A percentile compares a stretch with the other conserved stretches of the same genome.
Evolutionary conservation across 371 early-diverging fungal species (phyloP).

Genomic region (Saksenaea vasiformis): DNA sequence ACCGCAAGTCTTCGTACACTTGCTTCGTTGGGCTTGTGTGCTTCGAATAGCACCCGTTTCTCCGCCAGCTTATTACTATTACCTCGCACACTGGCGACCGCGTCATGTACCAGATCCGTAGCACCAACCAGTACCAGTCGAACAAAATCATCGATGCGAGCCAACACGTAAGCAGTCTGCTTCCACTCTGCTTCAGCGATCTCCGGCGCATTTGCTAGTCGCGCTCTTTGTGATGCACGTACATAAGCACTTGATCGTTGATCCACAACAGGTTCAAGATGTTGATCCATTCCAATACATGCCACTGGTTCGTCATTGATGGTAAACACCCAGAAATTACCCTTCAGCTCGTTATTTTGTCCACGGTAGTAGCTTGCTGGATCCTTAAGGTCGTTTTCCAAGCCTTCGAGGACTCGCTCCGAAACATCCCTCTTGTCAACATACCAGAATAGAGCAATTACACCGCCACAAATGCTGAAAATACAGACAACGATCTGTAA

Average conservation of each 20-base stretch:
- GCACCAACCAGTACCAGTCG: constrained; percentile 24
- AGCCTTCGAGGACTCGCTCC: constrained; percentile 31
- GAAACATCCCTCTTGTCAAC: constrained; percentile 40
- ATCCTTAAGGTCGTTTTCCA: constrained; percentile 46
- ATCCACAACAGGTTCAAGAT: constrained; percentile 16
- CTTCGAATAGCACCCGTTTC: constrained; percentile 24
- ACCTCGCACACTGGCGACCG: constrained; percentile 1
- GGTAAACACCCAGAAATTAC: constrained; percentile 54
- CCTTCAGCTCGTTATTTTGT: constrained; percentile 22
- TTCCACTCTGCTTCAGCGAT: constrained; percentile 39
- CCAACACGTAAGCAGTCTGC: constrained; percentile 25
- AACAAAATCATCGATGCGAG: constrained; percentile 34
- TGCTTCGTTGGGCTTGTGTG: constrained; percentile 47
- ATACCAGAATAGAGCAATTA: constrained; percentile 32
- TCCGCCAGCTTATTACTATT: background rate
- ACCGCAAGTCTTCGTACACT: constrained; percentile 47
- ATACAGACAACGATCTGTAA: constrained; percentile 23
- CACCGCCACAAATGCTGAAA: constrained; percentile 25
- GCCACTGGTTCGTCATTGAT: constrained; percentile 44
- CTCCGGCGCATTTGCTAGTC: constrained; percentile 25
- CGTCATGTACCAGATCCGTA: constrained; percentile 21
- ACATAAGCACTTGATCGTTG: constrained; percentile 7
- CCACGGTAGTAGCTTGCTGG: constrained; percentile 40
- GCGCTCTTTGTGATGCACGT: constrained; percentile 26
- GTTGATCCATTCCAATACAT: constrained; percentile 47